A percentile compares a stretch with the other conserved stretches of the same genome.
Conservation (phyloP, 129 eudicot species). For the Solidago caesia region DNA sequence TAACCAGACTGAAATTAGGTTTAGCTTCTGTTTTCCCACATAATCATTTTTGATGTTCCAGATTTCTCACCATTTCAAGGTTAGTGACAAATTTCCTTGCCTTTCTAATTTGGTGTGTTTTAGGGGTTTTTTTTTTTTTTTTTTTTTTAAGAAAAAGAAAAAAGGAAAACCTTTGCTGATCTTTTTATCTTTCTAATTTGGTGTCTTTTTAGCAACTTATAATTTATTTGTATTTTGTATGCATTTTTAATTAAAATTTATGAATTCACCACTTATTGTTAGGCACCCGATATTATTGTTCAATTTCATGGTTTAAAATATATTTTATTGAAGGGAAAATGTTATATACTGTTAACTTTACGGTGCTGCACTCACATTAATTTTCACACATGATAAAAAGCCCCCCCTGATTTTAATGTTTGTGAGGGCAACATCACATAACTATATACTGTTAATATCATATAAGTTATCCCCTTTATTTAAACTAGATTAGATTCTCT, state of each 20-base stretch:
- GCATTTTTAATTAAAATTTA: not conserved
- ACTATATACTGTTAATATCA: too few relatives aligned
- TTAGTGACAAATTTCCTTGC: not conserved
- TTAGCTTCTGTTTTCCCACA: not conserved
- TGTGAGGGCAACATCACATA: too few relatives aligned
- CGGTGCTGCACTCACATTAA: too few relatives aligned
- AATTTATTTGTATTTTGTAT: not conserved
- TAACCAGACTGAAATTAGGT: not conserved
- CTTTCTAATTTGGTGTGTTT: too few relatives aligned
- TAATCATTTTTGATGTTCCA: not conserved
- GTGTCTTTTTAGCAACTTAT: not conserved
- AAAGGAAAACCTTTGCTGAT: not conserved
- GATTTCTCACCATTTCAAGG: not conserved
- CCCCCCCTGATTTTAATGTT: too few relatives aligned
- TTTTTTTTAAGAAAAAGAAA: too few relatives aligned
- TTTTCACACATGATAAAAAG: too few relatives aligned
- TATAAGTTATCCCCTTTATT: too few relatives aligned
- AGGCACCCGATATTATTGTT: not conserved
- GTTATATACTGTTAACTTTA: too few relatives aligned
- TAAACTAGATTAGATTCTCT: not conserved
- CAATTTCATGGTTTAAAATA: not conserved
- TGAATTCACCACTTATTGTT: constrained; percentile 2
- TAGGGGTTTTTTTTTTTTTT: too few relatives aligned
- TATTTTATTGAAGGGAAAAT: too few relatives aligned
- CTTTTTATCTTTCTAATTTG: too few relatives aligned